Evolutionary conservation across 176 grass and related monocot genomes (phyloP).

Genomic region (Zizania latifolia): DNA sequence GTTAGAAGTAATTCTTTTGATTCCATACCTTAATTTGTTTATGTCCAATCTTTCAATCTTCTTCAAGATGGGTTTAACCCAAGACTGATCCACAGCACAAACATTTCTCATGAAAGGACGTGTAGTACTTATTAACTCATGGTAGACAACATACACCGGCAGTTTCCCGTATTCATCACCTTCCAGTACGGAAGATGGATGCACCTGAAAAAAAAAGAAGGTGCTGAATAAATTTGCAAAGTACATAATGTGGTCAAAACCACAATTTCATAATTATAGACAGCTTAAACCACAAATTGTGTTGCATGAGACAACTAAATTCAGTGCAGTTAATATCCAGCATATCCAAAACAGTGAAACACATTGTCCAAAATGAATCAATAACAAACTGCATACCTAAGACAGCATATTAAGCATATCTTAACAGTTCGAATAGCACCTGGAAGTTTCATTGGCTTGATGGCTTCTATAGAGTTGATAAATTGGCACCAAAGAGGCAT

Average conservation of each 20-base stretch:
- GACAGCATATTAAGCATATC: neutral
- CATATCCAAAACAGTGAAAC: neutral
- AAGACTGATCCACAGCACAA: constrained; percentile 70
- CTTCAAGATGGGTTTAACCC: constrained; percentile 76
- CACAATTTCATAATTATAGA: neutral
- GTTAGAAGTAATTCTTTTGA: neutral
- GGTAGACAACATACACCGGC: constrained; percentile 79
- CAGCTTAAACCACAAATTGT: neutral
- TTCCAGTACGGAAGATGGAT: constrained; percentile 86
- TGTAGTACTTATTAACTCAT: constrained; percentile 84
- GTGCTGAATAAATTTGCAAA: neutral
- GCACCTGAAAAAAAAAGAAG: constrained; percentile 47
- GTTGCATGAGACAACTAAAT: neutral
- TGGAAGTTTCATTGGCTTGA: neutral
- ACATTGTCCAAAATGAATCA: neutral
- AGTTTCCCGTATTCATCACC: constrained; percentile 72
- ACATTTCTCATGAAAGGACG: constrained; percentile 93
- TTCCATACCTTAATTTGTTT: constrained; percentile 66
- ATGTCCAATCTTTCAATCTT: constrained; percentile 81
- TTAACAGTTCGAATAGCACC: neutral
- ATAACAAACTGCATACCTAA: neutral
- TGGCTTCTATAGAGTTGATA: neutral
- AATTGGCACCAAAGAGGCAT: neutral
- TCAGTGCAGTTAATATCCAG: neutral
- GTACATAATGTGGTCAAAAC: neutral